Percentiles rank a stretch among this genome's conserved stretches.
Conservation (phyloP, 148 eudicot species). For the Rhododendron mucronatum region DNA sequence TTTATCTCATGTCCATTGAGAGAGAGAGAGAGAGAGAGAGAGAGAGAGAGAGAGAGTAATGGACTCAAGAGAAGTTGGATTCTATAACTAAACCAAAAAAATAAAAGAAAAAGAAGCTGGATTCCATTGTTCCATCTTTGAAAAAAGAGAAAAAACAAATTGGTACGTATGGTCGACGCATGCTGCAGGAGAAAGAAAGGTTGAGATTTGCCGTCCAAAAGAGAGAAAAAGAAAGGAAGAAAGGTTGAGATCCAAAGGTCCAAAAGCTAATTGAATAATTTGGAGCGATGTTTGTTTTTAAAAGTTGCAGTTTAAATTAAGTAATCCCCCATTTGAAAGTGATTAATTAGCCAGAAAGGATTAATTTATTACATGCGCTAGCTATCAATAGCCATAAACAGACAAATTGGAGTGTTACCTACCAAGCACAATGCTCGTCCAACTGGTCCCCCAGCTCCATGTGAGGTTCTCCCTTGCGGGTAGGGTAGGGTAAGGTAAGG, state of each 20-base stretch:
- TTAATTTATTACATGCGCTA: background rate
- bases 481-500: too few species aligned
- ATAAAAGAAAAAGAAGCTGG: too few species aligned
- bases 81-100: too few species aligned
- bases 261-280: background rate
- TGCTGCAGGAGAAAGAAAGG: background rate
- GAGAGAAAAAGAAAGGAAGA: too few species aligned
- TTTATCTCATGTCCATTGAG: too few species aligned
- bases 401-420: background rate
- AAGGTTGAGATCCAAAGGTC: background rate
- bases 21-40: too few species aligned
- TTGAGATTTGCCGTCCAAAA: too few species aligned
- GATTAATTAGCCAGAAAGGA: background rate
- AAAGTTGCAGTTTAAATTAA: background rate
- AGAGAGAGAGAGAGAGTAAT: too few species aligned
- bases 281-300: background rate
- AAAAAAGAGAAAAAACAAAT: background rate
- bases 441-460: background rate
- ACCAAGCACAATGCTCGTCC: background rate
- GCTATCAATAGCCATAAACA: background rate
- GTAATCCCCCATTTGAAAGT: background rate
- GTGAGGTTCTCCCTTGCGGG: background rate
- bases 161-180: background rate
- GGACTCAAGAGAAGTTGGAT: background rate
- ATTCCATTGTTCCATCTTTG: background rate